These are phyloP conservation scores for Candida gigantensis DNA, from an alignment of 1,139 yeast genomes.

Conservation along the genomic window DNA sequence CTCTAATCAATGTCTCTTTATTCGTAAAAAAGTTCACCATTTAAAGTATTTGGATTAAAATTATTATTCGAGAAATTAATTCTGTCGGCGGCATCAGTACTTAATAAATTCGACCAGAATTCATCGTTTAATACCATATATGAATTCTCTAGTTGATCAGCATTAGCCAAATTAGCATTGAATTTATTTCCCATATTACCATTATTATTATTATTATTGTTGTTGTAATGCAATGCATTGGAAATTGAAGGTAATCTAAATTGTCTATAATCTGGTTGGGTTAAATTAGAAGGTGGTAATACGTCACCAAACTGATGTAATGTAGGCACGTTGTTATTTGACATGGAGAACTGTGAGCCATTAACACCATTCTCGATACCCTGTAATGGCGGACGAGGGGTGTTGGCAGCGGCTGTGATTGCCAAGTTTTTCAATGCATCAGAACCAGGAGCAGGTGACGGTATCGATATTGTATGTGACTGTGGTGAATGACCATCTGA, in stretches of 20 bases:
- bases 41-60: constrained; percentile 15
- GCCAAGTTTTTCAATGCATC: no score
- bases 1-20: neutral
- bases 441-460: no score
- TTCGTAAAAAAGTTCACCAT: constrained; percentile 31
- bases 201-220: constrained; percentile 1
- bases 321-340: neutral
- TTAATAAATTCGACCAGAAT: constrained; percentile 45
- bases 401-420: no score
- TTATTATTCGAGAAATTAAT: constrained; percentile 36
- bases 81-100: constrained; percentile 33
- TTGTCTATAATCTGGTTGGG: constrained; percentile 7
- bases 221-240: neutral
- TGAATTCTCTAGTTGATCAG: constrained; percentile 30
- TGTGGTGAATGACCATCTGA: no score
- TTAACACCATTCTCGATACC: neutral
- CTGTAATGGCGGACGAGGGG: neutral
- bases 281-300: constrained; percentile 2
- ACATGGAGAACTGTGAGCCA: neutral
- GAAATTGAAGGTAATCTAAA: constrained; percentile 13
- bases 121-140: constrained; percentile 42
- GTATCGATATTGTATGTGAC: no score
- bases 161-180: constrained; percentile 13
- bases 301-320: constrained; percentile 6
- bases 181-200: neutral